These are phyloP conservation scores for Suillus luteus DNA, from an alignment of 768 basidiomycete species.

Conservation along the genomic window DNA sequence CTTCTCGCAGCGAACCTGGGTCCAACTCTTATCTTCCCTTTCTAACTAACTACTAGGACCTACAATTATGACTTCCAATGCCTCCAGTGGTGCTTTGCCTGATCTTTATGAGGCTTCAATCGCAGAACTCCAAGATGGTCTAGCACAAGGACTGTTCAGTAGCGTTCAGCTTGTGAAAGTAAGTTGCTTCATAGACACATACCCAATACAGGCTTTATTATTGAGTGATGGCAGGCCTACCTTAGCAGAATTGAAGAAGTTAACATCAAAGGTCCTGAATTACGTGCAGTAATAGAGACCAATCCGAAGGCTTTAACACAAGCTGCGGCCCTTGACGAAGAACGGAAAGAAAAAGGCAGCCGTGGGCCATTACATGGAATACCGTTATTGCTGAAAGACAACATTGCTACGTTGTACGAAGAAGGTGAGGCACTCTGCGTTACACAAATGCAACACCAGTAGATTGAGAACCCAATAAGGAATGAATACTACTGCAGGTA, in stretches of 20 bases:
- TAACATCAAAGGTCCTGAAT: constrained; percentile 32
- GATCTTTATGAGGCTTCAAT: constrained; percentile 41
- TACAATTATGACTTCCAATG: neutral
- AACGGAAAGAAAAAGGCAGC: constrained; percentile 23
- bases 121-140: constrained; percentile 35
- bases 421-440: constrained; percentile 16
- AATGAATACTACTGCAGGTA: constrained; percentile 39
- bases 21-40: neutral
- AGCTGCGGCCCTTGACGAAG: constrained; percentile 32
- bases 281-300: constrained; percentile 39
- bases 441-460: neutral
- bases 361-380: constrained; percentile 36
- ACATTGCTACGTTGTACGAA: constrained; percentile 26
- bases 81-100: constrained; percentile 23
- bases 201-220: neutral
- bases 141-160: constrained; percentile 32
- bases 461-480: constrained; percentile 17
- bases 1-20: neutral
- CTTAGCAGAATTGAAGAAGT: constrained; percentile 41
- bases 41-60: neutral
- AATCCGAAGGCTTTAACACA: constrained; percentile 33
- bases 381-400: constrained; percentile 32
- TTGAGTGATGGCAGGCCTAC: constrained; percentile 31
- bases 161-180: constrained; percentile 41
- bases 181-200: neutral